Evolutionary conservation across 78 protist genomes (phyloP).

Genomic region (Dictyostelium firmibasis): DNA sequence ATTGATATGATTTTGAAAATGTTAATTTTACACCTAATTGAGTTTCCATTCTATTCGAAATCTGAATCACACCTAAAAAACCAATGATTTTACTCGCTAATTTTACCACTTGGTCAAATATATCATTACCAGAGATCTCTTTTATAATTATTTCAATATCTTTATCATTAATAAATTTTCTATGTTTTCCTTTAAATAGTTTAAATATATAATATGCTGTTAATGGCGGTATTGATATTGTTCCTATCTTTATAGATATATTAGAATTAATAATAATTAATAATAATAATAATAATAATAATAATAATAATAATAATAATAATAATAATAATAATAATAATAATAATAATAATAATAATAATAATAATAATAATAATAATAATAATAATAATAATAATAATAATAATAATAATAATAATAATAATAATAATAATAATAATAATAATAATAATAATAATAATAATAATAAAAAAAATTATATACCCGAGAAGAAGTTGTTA

Average conservation of each 20-base stretch:
- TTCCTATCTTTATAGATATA: not conserved
- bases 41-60: conserved; percentile 62
- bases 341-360: no score
- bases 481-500: conserved; percentile 25
- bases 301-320: not conserved
- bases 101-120: conserved; percentile 36
- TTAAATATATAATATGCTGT: conserved; percentile 45
- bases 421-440: no score
- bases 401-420: not conserved
- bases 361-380: not conserved
- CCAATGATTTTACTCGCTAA: conserved; percentile 48
- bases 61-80: conserved; percentile 34
- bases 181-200: conserved; percentile 14
- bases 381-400: not conserved
- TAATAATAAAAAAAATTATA: no score
- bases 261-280: not conserved
- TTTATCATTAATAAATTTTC: conserved; percentile 10
- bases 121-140: conserved; percentile 69
- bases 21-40: conserved; percentile 67
- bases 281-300: not conserved
- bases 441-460: no score
- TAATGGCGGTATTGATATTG: conserved; percentile 45
- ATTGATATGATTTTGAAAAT: conserved; percentile 60
- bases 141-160: conserved; percentile 48
- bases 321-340: no score